A percentile compares a stretch with the other conserved stretches of the same genome.
These are phyloP conservation scores for Stagonosporopsis tanaceti DNA, from an alignment of 2,329 filamentous ascomycete genomes.

Conservation along the genomic window DNA sequence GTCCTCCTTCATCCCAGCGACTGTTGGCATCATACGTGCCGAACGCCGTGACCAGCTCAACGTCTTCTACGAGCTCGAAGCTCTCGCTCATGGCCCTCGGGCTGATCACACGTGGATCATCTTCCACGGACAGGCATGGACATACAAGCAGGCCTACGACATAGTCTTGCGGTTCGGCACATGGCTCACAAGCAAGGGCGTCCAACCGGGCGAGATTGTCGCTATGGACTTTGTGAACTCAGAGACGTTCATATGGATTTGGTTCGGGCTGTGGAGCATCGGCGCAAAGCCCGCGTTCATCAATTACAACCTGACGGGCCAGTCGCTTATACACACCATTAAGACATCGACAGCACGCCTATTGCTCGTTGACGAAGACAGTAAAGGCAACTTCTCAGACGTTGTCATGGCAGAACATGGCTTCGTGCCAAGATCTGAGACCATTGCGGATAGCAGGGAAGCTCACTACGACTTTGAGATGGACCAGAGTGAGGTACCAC, in stretches of 20 bases:
- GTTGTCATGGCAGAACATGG: slow-evolving; percentile 42
- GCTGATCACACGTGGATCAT: slow-evolving; percentile 44
- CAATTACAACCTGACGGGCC: slow-evolving; percentile 51
- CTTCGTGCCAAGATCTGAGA: slow-evolving; percentile 21
- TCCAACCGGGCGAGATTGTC: slow-evolving; percentile 48
- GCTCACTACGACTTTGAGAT: slow-evolving; percentile 36
- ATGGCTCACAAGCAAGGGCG: slow-evolving; percentile 48
- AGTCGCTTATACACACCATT: slow-evolving; percentile 59
- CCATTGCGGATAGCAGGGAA: slow-evolving; percentile 17
- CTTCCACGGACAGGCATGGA: slow-evolving; percentile 44
- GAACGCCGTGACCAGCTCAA: slow-evolving; percentile 69
- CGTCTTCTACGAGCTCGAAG: slow-evolving; percentile 52
- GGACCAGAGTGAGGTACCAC: slow-evolving; percentile 30
- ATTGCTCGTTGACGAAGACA: slow-evolving; percentile 66
- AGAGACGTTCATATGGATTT: slow-evolving; percentile 48
- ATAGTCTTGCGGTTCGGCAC: slow-evolving; percentile 44
- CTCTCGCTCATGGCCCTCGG: slow-evolving; percentile 39
- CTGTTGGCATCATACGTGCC: slow-evolving; percentile 55
- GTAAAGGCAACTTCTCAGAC: slow-evolving; percentile 38
- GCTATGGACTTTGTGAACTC: slow-evolving; percentile 51
- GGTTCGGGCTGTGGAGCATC: slow-evolving; percentile 50
- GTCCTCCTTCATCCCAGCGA: slow-evolving; percentile 59
- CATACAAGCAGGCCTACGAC: slow-evolving; percentile 48
- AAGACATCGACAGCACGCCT: slow-evolving; percentile 64
- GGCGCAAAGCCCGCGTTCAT: slow-evolving; percentile 51